These are phyloP conservation scores for Xylaria scruposa DNA, from an alignment of 495 filamentous ascomycete species.

Conservation along the genomic window DNA sequence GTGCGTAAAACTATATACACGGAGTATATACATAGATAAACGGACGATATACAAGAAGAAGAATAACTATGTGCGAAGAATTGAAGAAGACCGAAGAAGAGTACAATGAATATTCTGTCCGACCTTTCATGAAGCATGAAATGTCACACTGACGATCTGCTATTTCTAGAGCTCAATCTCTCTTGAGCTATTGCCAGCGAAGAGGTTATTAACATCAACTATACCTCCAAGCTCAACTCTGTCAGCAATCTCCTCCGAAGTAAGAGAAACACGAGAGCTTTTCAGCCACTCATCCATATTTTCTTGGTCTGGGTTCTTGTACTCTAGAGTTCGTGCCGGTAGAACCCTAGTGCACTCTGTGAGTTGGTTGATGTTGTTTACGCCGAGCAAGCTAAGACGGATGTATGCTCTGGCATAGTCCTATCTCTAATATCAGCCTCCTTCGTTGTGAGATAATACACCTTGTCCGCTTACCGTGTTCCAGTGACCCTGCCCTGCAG, in stretches of 20 bases:
- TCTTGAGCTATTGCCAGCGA: background rate
- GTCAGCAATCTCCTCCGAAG: constrained; percentile 19
- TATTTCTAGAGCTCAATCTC: background rate
- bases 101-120: background rate
- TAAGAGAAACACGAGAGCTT: constrained; percentile 18
- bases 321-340: constrained; percentile 32
- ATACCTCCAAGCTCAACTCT: constrained; percentile 20
- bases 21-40: background rate
- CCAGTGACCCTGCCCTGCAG: constrained; percentile 42
- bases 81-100: background rate
- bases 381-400: constrained; percentile 50
- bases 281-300: constrained; percentile 30
- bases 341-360: constrained; percentile 51
- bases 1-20: background rate
- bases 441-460: background rate
- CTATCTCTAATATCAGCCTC: constrained; percentile 23
- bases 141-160: background rate
- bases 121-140: background rate
- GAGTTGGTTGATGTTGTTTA: constrained; percentile 52
- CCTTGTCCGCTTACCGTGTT: constrained; percentile 41
- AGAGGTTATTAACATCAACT: constrained; percentile 17
- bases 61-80: background rate
- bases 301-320: constrained; percentile 30
- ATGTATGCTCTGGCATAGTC: constrained; percentile 50
- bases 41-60: background rate